Base-by-base conservation (phyloP, 2,329 filamentous ascomycete genomes). In the Colletotrichum gloeosporioides region DNA sequence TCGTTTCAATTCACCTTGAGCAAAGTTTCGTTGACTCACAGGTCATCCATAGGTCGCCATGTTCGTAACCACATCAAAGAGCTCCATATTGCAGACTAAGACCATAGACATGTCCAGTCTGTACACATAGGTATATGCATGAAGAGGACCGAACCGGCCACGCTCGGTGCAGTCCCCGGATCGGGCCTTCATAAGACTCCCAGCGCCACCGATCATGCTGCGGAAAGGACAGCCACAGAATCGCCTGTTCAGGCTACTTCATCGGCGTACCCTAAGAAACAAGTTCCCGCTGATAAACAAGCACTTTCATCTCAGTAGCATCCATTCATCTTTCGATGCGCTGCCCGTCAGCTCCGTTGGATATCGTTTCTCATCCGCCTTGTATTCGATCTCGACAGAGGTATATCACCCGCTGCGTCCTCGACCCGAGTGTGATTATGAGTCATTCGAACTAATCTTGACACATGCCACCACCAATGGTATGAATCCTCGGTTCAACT, bases 291-390 rank as follows among this genome's bases (percentile, higher is more conserved):
- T 3, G n/a, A 53, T 22, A 49, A 3, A 8, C 4, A 16, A 53
- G 6, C n/a, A 3, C 39, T 4, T 4, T n/a, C 39, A 6, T 49
- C 39, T 7, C 39, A 7, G 39, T 49, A 1, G 2, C 5, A 49
- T n/a, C 9, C 9, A 0, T 12, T n/a, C 9, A 12, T 7, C 18
- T 49, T 1, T 49, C 2, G 0, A 7, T 12, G 0, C 6, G 9
- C 39, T 4, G 39, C 9, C 6, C 39, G 3, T 49, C 39, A 22
- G 44, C 44, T 53, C 6, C 2, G 1, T 3, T 13, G 12, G 0
- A 1, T 53, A 0, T 1, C 1, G 1, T 25, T 53, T 13, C 6
- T 6, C 9, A 49, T 49, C 8, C 6, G 10, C 6, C 0, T 0
- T 53, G n/a, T 53, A 22, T 53, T 3, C n/a, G n/a, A 53, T 0